Evolutionary conservation across 2,329 filamentous ascomycete species (phyloP), one percentile per base, ranked within the genome.

Genomic region (Bipolaris cookei): DNA sequence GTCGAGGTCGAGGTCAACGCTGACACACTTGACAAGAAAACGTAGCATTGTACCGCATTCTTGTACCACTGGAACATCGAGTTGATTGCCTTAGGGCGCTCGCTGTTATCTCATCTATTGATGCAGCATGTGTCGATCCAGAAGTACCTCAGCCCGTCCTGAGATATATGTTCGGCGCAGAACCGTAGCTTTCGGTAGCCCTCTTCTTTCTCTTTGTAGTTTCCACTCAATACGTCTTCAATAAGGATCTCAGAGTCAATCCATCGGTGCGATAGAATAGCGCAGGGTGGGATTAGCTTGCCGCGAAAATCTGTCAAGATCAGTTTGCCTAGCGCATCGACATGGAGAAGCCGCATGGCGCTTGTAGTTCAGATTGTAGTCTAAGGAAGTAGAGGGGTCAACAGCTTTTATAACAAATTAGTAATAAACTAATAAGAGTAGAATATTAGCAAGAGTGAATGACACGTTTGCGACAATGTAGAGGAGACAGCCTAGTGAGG

Each of bases 261-360:
- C 71, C 69, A 75, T 35, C 62, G 68, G 56, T 76, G 72, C 10
- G 70, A 75, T 21, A 75, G 70, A 46, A 75, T 74, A 11, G 68
- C 72, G 54, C 73, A 74, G 37, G 52, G 52, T 39, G 49, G 52
- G 32, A 59, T 59, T 7, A 25, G 54, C 30, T 58, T 58, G 32
- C 47, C 30, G 46, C 48, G 23, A 30, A 44, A 44, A 14, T 44
- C 42, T 44, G 42, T 44, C 7, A 30, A 11, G 7, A 16, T 44
- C 10, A 30, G 42, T 13, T 4, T 39, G 7, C 37, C 18, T 6
- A 20, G 37, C 2, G 18, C 16, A 16, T 38, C 7, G 6, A 30
- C 11, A 30, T 30, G 10, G 28, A 30, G 28, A 13, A 30, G 28
- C 37, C 37, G 41, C 21, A 43, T 43, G 6, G 14, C 41, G 41